Conservation (phyloP, 129 eudicot species). For the Chrysanthemum seticuspe region DNA sequence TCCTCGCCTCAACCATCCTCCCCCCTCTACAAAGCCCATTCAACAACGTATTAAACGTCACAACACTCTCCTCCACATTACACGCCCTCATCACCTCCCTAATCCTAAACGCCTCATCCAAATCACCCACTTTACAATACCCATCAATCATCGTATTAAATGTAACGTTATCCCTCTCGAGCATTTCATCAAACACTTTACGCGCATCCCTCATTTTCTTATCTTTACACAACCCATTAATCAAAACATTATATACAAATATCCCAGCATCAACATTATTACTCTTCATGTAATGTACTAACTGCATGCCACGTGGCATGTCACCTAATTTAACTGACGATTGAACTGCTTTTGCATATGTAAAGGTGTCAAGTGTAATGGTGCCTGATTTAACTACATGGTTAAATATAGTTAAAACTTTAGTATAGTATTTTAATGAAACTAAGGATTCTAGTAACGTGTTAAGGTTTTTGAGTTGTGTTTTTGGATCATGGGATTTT, state of each 20-base stretch:
- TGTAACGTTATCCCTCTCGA: slow-evolving; percentile 25
- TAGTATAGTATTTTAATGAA: slow-evolving; percentile 14
- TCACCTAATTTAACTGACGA: slow-evolving; percentile 33
- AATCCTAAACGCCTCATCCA: slow-evolving; percentile 33
- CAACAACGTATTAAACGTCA: slow-evolving; percentile 27
- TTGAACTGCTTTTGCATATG: slow-evolving; percentile 37
- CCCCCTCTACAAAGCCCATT: slow-evolving; percentile 31
- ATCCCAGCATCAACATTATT: slow-evolving; percentile 9
- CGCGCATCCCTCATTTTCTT: slow-evolving; percentile 28
- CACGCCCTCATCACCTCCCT: slow-evolving; percentile 22
- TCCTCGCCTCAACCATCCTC: slow-evolving; percentile 30
- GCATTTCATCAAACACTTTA: slow-evolving; percentile 37
- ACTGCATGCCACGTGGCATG: slow-evolving; percentile 19
- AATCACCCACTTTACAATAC: slow-evolving; percentile 32
- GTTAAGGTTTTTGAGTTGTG: slow-evolving; percentile 3
- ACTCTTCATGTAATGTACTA: slow-evolving; percentile 25
- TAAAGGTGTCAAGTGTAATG: slow-evolving; percentile 31
- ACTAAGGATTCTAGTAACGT: slow-evolving; percentile 21
- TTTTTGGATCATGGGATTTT: too few relatives aligned
- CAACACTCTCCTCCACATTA: slow-evolving; percentile 28
- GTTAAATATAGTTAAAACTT: slow-evolving; percentile 24
- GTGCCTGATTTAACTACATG: slow-evolving; percentile 19
- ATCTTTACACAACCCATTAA: slow-evolving; percentile 26
- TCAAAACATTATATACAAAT: slow-evolving; percentile 43
- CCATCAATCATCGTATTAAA: slow-evolving; percentile 35